Base-by-base conservation (phyloP, 2,329 filamentous ascomycete species). In the Lachnellula arida region DNA sequence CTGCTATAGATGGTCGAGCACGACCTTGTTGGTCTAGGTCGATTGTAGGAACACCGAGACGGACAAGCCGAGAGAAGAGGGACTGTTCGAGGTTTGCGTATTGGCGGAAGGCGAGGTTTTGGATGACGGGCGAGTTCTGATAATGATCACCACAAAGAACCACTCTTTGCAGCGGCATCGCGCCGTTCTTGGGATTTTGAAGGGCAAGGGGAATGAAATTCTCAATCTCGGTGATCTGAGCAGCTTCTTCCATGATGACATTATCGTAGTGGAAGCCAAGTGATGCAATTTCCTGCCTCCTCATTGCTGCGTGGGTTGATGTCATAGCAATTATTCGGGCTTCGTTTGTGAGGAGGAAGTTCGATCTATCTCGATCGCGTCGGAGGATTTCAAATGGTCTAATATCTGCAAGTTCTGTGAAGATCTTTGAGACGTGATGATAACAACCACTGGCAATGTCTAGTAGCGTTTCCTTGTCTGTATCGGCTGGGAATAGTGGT, bases 291-390 rank as follows among this genome's bases (percentile, higher is more conserved):
- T 97, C 93, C 60, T 90, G 85, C 60, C 93, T 81, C 59, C 91
- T 85, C 81, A 99, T 99, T 1, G 94, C 94, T 4, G 94, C 95
- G 72, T 99, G 94, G 0, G 95, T 99, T 4, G 92, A 95, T 17
- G 94, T 99, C 95, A 99, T 99, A 56, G 94, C 95, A 62, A 99
- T 87, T 60, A 99, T 94, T 37, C 94, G 87, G n/a, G 95, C 95
- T 73, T 97, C 93, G 67, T 91, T 97, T 5, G 91, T 88, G 35
- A 99, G 81, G 5, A 99, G 83, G 68, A 99, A 99, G 71, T 97
- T 97, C 51, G 92, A 88, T 75, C 95, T 97, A 70, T 99, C 94
- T 37, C 89, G 86, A 61, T 92, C 89, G 54, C 88, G 87, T 51
- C 91, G 85, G 54, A 99, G 75, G 50, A 99, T 92, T 74, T 99